Base-by-base conservation (phyloP, 2,329 filamentous ascomycete genomes). In the Colletotrichum scovillei region DNA sequence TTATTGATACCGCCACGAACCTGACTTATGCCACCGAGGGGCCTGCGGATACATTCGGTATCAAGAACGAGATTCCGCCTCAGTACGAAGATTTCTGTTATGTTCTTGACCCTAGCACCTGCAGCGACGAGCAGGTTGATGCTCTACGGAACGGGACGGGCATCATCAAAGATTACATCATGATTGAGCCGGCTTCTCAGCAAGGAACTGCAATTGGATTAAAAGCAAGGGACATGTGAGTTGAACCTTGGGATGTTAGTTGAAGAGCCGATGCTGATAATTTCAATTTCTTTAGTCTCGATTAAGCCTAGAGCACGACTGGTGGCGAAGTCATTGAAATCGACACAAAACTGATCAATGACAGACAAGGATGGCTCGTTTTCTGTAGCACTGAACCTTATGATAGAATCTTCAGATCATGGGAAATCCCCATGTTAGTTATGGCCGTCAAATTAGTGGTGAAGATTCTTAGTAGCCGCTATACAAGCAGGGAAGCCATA, bases 91-190 rank as follows among this genome's bases (percentile, higher is more conserved):
- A 77, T 69, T 79, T 76, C 52, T 80, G 78, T 75, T 80, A 77
- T 69, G 59, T 79, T 16, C 60, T 77, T 3, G 73, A 77, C 52
- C 26, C 71, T 19, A 67, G 65, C 58, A 73, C 77, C 11, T 80
- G 78, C 78, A 87, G 86, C 0, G 78, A 84, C 0, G 87, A 89
- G 9, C 85, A 92, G 76, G 86, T 85, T 68, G 80, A 82, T 19
- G 86, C 85, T 76, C 87, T 93, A 49, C 78, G 83, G 6, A 81
- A 81, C 1, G 87, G 88, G 2, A 80, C 88, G 55, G 91, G 88
- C 0, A 82, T 86, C 2, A 84, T 92, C 28, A 86, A 77, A 64
- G 77, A 84, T 63, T 83, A 71, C 38, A 63, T 74, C 38, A 63
- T 74, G 28, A 24, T 67, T 22, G 72, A 74, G 22, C 72, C 72